Evolutionary conservation across 1,284 basidiomycete genomes (phyloP), one percentile per base, ranked within the genome.

Genomic region (Peniophora sp.): DNA sequence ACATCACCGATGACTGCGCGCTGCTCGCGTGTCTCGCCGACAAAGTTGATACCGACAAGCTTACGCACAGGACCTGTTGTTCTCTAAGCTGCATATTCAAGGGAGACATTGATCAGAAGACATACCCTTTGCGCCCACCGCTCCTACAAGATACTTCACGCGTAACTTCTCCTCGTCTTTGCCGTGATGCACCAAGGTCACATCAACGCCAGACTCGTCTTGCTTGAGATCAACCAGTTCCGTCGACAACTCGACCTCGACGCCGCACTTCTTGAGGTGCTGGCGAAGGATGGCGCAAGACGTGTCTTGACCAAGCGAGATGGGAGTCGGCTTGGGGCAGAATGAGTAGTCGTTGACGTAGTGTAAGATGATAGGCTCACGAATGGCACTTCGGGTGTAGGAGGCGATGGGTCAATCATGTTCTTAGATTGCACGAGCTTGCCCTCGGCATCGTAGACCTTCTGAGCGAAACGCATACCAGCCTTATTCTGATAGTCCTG

Each of bases 401-500:
- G 37, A 17, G 6, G 8, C 8, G n/a, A 8, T n/a, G 6, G 5
- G 5, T 15, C 14, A 22, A 52, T 54, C 37, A 41, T 17, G 8
- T 41, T n/a, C n/a, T 41, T n/a, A 8, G 37, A 5, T 15, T n/a
- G n/a, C 9, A 20, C n/a, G 8, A 22, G 18, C n/a, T 15, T 24
- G 23, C 43, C 43, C 10, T 22, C 20, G 1, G 14, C 10, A 22
- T 45, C 22, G n/a, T 45, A 45, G 12, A 45, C 22, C 12, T 41
- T 20, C 37, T 45, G 43, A 15, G 23, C 14, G 43, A 15, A 22
- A n/a, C 43, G 20, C 14, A 9, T 22, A 8, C 23, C n/a, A 45
- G 37, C 37, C 15, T 41, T 22, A 3, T 20, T 24, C 20, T 53
- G 41, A 3, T 63, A 48, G 18, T 65, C 61, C 6, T 57, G 47